A percentile compares a stretch with the other conserved stretches of the same genome.
phyloP scores from a whole-genome alignment of 768 basidiomycete genomes.

The Pisolithus orientalis region DNA sequence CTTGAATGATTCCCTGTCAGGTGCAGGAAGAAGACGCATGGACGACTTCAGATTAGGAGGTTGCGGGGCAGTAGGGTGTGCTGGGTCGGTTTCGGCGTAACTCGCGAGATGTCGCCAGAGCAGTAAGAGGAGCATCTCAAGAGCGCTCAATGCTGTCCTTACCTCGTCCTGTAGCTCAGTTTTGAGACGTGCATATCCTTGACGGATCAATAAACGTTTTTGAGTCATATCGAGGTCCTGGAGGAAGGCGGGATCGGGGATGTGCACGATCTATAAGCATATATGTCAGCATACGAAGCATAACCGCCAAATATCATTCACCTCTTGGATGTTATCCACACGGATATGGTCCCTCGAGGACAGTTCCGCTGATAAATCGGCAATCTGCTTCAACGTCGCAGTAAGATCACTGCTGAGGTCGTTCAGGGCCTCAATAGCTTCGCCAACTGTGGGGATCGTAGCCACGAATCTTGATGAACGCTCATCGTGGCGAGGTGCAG shows the following conservation, averaged over 20 bases:
- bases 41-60: slow-evolving; percentile 35
- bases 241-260: slow-evolving; percentile 49
- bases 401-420: slow-evolving; percentile 57
- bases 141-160: slow-evolving; percentile 52
- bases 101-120: slow-evolving; percentile 76
- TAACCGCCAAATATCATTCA: slow-evolving; percentile 21
- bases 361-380: slow-evolving; percentile 64
- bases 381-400: slow-evolving; percentile 57
- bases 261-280: slow-evolving; percentile 37
- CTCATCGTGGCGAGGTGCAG: slow-evolving; percentile 52
- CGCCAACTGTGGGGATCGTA: slow-evolving; percentile 70
- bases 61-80: slow-evolving; percentile 3
- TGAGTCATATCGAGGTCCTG: slow-evolving; percentile 65
- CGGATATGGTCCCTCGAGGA: slow-evolving; percentile 64
- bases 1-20: slow-evolving; percentile 54
- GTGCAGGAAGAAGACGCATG: slow-evolving; percentile 50
- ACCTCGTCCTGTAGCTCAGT: slow-evolving; percentile 38
- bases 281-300: not conserved
- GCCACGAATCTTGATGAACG: slow-evolving; percentile 56
- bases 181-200: slow-evolving; percentile 49
- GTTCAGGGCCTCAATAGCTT: slow-evolving; percentile 62
- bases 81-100: slow-evolving; percentile 39
- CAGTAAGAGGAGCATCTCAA: slow-evolving; percentile 75
- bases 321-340: slow-evolving; percentile 68
- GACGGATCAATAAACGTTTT: slow-evolving; percentile 56